Percentiles rank a stretch among this genome's conserved stretches.
Conservation (phyloP, 768 basidiomycete species). For the Kwoniella heveanensis region DNA sequence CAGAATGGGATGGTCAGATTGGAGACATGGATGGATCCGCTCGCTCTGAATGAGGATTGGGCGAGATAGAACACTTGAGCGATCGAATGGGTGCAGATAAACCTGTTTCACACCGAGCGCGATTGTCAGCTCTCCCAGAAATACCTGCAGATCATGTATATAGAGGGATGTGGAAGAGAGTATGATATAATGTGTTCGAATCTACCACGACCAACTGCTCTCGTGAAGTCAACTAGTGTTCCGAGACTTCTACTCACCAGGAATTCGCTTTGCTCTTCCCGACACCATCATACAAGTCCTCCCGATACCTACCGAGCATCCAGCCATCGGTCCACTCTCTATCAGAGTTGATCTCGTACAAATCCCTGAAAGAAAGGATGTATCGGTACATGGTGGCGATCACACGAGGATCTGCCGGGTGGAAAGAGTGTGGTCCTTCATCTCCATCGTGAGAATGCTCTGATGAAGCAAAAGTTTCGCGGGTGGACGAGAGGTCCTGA, state of each 20-base stretch:
- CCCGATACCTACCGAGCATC: conserved; percentile 48
- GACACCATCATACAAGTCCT: conserved; percentile 56
- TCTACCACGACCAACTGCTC: too few relatives aligned
- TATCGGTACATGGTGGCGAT: conserved; percentile 49
- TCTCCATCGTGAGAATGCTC: neutral
- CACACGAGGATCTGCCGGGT: conserved; percentile 21
- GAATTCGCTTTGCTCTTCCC: conserved; percentile 51
- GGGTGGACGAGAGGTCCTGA: neutral
- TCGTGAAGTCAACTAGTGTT: neutral
- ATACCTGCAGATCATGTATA: too few relatives aligned
- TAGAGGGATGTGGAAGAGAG: too few relatives aligned
- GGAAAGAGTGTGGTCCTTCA: neutral
- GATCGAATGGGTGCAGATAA: conserved; percentile 45
- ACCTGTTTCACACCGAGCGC: conserved; percentile 35
- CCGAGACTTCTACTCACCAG: conserved; percentile 40
- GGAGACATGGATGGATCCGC: conserved; percentile 21
- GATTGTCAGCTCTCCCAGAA: too few relatives aligned
- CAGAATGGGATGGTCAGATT: conserved; percentile 35
- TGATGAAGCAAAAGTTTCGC: neutral
- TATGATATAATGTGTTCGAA: too few relatives aligned
- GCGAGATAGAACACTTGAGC: conserved; percentile 37
- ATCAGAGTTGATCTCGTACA: conserved; percentile 51
- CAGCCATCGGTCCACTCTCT: conserved; percentile 42
- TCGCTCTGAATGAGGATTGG: conserved; percentile 6
- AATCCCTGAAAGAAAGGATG: conserved; percentile 46